Evolutionary conservation across 73 alveolate genomes (phyloP), one percentile per base, ranked within the genome.

Genomic region (Stentor coeruleus): DNA sequence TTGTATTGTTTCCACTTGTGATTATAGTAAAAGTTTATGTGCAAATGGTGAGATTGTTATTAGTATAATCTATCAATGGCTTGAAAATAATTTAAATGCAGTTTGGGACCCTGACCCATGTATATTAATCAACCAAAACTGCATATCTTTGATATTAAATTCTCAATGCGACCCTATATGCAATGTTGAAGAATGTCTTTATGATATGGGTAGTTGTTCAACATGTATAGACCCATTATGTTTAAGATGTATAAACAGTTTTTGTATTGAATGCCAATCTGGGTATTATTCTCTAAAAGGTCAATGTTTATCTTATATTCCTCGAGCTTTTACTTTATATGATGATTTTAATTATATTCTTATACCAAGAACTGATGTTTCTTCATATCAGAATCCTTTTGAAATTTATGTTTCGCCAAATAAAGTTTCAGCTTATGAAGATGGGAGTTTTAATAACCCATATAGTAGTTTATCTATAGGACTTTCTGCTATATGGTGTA

Each of bases 381-480:
- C 28, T 49, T 49, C 66, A 49, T 49, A 11, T 6, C 6, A 49
- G 20, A 49, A 20, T 20, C 66, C 66, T 49, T 11, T 49, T 11
- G 20, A 49, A 49, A 49, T 49, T 49, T 49, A 49, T 49, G 66
- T 49, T 20, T 49, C 66, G 6, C 28, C 66, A 6, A 11, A 6
- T 11, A 49, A 49, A 49, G 28, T 11, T 6, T 49, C 66, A 49
- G 20, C 28, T 11, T 20, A 11, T 28, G 79, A 31, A 31, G 33
- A 20, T 26, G 79, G 79, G 39, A 66, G 40, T 0, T 33, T 66
- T 66, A 26, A 26, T 26, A 66, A 66, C 33, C 79, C 79, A 66
- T 66, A 28, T 33, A 31, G 40, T 20, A 20, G 40, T 1, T 31
- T 66, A 28, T 66, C 79, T 2, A 26, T 66, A 0, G 79, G 49